Evolutionary conservation across 169 alveolate genomes (phyloP).

Genomic region (Plasmodium coatneyi): DNA sequence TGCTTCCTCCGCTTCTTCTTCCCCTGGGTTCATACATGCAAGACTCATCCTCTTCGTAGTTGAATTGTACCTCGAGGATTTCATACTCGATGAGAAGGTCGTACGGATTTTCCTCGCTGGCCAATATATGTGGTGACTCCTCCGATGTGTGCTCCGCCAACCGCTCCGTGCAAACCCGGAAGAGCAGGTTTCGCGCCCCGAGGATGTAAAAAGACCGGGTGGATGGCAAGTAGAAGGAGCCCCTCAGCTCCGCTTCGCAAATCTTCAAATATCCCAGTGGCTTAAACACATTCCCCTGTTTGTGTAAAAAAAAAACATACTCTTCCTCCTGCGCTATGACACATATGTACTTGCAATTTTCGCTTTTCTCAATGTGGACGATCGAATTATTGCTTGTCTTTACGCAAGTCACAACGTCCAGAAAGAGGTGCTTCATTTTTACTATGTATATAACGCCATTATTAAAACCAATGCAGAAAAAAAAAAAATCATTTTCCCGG

Average conservation of each 20-base stretch:
- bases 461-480: conserved; percentile 56
- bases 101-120: background rate
- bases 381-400: conserved; percentile 52
- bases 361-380: conserved; percentile 25
- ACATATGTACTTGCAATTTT: conserved; percentile 16
- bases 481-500: conserved; percentile 14
- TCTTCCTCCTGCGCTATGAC: conserved; percentile 41
- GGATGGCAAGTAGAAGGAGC: conserved; percentile 15
- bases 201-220: conserved; percentile 9
- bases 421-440: conserved; percentile 31
- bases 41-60: background rate
- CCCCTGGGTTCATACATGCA: background rate
- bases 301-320: conserved; percentile 32
- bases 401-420: conserved; percentile 33
- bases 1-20: background rate
- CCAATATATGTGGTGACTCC: background rate
- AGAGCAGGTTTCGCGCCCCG: conserved; percentile 5
- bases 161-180: background rate
- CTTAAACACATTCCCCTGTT: background rate
- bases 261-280: conserved; percentile 46
- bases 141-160: background rate
- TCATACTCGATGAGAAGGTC: background rate
- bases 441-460: conserved; percentile 51
- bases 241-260: background rate
- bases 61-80: background rate